Percentiles rank a stretch among this genome's conserved stretches.
Conservation (phyloP, 495 filamentous ascomycete species). For the Aspergillus baeticus region DNA sequence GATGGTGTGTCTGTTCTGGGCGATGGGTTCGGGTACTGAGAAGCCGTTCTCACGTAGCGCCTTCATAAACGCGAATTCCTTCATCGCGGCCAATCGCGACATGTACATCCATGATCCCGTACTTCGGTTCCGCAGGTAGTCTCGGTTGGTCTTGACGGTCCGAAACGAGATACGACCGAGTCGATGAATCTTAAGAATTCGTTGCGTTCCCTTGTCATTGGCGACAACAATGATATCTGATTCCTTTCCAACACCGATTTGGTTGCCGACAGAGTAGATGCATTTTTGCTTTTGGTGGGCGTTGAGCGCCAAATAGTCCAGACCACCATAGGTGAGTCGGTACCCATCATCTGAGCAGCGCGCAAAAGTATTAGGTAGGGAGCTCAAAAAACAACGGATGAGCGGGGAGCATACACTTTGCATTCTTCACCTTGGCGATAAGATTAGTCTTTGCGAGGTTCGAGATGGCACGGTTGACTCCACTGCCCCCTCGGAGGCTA, state of each 20-base stretch:
- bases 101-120: slow-evolving; percentile 96
- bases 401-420: slow-evolving; percentile 60
- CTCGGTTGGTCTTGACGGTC: slow-evolving; percentile 89
- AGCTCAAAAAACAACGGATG: neutral
- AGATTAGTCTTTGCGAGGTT: slow-evolving; percentile 88
- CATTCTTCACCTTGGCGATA: slow-evolving; percentile 90
- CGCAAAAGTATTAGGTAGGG: neutral
- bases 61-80: slow-evolving; percentile 91
- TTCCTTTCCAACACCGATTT: slow-evolving; percentile 96
- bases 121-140: slow-evolving; percentile 83
- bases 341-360: slow-evolving; percentile 78
- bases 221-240: slow-evolving; percentile 94
- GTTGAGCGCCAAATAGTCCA: slow-evolving; percentile 94
- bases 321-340: slow-evolving; percentile 91
- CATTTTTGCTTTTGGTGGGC: slow-evolving; percentile 73
- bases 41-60: slow-evolving; percentile 80
- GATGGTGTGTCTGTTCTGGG: slow-evolving; percentile 88
- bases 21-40: slow-evolving; percentile 80
- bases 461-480: slow-evolving; percentile 86
- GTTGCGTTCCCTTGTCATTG: slow-evolving; percentile 58
- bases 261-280: slow-evolving; percentile 90
- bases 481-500: slow-evolving; percentile 75
- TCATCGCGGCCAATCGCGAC: slow-evolving; percentile 83
- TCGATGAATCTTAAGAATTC: slow-evolving; percentile 88
- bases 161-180: slow-evolving; percentile 96